These are phyloP conservation scores for Talaromyces ruber DNA, from an alignment of 495 filamentous ascomycete species.

Conservation along the genomic window DNA sequence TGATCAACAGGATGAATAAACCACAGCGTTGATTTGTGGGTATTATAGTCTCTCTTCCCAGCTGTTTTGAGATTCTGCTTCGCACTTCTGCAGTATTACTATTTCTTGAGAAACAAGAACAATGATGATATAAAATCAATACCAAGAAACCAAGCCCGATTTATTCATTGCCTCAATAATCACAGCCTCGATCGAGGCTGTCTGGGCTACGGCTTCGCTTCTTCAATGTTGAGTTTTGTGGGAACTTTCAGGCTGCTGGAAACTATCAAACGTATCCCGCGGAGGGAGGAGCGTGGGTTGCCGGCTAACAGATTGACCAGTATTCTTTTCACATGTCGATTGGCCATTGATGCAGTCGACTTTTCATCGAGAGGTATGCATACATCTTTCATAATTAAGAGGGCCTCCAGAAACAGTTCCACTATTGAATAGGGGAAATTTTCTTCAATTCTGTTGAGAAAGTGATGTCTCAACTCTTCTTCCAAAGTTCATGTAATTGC, in stretches of 20 bases:
- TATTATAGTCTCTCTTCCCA: too few species aligned
- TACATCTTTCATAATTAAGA: not conserved
- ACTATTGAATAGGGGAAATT: not conserved
- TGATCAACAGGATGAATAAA: too few species aligned
- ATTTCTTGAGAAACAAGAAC: not conserved
- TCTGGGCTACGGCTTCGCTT: not conserved
- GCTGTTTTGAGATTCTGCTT: not conserved
- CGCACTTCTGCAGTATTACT: not conserved
- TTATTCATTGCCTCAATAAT: not conserved
- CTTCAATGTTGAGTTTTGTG: not conserved
- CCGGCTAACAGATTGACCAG: not conserved
- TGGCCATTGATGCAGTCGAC: not conserved
- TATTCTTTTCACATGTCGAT: not conserved
- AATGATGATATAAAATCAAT: not conserved
- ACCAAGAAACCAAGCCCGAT: not conserved
- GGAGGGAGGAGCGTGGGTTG: not conserved
- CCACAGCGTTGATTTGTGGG: too few species aligned
- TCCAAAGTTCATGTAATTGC: constrained; percentile 25
- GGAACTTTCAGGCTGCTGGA: not conserved
- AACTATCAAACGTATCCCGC: not conserved
- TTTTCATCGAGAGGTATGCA: not conserved
- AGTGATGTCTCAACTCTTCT: not conserved
- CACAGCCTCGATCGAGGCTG: not conserved
- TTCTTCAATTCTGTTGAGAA: not conserved
- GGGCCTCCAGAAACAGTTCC: not conserved